Base-by-base conservation (phyloP, 1,139 yeast genomes). In the Diutina mesorugosa region DNA sequence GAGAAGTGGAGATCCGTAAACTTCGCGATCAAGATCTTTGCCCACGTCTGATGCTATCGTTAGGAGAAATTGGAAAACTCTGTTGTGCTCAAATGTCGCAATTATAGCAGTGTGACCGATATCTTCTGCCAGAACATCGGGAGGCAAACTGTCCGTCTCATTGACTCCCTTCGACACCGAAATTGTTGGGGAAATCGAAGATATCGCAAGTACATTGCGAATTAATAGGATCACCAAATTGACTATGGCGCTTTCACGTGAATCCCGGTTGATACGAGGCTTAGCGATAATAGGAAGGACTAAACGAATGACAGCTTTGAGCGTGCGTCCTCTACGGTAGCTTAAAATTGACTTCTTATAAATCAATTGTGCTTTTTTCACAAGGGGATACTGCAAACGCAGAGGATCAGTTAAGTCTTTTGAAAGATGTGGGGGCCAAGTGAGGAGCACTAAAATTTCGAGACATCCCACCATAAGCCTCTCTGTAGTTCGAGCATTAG, bases 381-480 rank as follows among this genome's bases (percentile, higher is more conserved):
- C 56, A 38, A 57, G 46, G 54, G 60, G 26, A 60, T 55, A 6
- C 60, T 58, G 56, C 55, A 61, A 55, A 58, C 61, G 28, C 59
- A 58, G 35, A 56, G 51, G 16, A 60, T 60, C 47, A 12, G 45
- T 30, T 14, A 18, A 30, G 16, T 59, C 56, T 21, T 55, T 53
- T 48, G 56, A 66, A 55, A 72, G 62, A 47, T 74, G 79, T 6
- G 87, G 69, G 0, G 98, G 98, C 90, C 96, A 88, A 0, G 97
- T 87, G 65, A 95, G 73, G 4, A 89, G 82, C 1, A 90, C 97
- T 59, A 93, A 70, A 12, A 95, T 70, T 67, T 93, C 97, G 58
- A 93, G 72, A 61, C 88, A 79, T 7, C 88, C 80, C 51, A 87
- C 68, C 59, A 90, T 85, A 54, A 89, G 77, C 61, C 84, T 81